Evolutionary conservation across 768 basidiomycete genomes (phyloP).

Genomic region (Arthromyces matolae): DNA sequence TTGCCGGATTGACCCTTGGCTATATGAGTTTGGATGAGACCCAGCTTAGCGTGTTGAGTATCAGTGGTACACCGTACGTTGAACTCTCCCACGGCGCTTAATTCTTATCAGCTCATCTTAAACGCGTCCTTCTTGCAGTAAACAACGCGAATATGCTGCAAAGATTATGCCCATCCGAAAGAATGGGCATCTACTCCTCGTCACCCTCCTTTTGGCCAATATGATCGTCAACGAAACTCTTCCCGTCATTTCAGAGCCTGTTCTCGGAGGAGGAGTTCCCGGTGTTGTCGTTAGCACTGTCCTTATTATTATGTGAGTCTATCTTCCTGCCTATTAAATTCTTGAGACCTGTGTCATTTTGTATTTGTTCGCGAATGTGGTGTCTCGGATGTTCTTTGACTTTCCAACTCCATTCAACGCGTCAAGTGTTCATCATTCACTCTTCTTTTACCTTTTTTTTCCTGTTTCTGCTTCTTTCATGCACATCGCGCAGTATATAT

Average conservation of each 20-base stretch:
- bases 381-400: background rate
- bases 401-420: too few relatives aligned
- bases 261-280: slow-evolving; percentile 75
- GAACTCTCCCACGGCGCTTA: background rate
- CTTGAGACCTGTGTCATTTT: too few relatives aligned
- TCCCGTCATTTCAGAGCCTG: slow-evolving; percentile 76
- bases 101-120: background rate
- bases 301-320: slow-evolving; percentile 80
- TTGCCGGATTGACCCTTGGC: slow-evolving; percentile 89
- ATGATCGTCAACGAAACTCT: slow-evolving; percentile 92
- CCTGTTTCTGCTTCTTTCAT: too few relatives aligned
- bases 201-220: slow-evolving; percentile 80
- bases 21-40: slow-evolving; percentile 94
- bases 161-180: slow-evolving; percentile 85
- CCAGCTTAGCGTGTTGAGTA: slow-evolving; percentile 82
- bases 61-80: slow-evolving; percentile 77
- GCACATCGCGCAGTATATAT: too few relatives aligned
- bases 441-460: too few relatives aligned
- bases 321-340: background rate
- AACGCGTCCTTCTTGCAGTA: slow-evolving; percentile 34
- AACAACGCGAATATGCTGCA: slow-evolving; percentile 76
- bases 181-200: slow-evolving; percentile 79
- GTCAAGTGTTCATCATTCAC: too few relatives aligned
- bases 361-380: background rate
- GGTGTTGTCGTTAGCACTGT: slow-evolving; percentile 81